phyloP scores from a whole-genome alignment of 345 rosid species.

The Anacardium occidentale region DNA sequence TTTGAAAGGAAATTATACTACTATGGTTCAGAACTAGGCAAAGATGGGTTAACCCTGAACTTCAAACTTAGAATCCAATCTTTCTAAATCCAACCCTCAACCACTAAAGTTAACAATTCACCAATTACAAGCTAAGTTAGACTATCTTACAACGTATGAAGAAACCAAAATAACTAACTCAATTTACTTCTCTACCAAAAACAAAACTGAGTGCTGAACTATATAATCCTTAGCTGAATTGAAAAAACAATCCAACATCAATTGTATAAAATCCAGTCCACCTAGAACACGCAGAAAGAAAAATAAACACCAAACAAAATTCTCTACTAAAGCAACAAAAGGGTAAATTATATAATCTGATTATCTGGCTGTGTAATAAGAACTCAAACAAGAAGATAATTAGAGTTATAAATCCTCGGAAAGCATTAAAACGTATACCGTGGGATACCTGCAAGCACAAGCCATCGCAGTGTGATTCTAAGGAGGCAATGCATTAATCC shows the following conservation, averaged over 20 bases:
- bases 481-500: conserved; percentile 78
- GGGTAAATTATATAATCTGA: background rate
- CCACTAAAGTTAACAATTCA: too few species aligned
- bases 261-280: conserved; percentile 5
- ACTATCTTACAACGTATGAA: background rate
- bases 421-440: conserved; percentile 4
- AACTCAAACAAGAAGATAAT: background rate
- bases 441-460: conserved; percentile 91
- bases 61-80: too few species aligned
- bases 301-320: conserved; percentile 6
- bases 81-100: too few species aligned
- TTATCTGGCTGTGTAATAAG: background rate
- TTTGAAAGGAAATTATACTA: background rate
- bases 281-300: background rate
- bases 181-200: background rate
- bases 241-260: conserved; percentile 1
- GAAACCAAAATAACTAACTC: background rate
- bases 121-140: background rate
- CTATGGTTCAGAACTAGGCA: too few species aligned
- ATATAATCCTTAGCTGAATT: background rate
- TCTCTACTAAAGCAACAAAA: background rate
- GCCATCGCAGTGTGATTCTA: conserved; percentile 86
- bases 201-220: background rate
- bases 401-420: too few species aligned
- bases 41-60: background rate